Evolutionary conservation across 805 yeast genomes (phyloP), one percentile per base, ranked within the genome.

Genomic region (Danielia reshetovae): DNA sequence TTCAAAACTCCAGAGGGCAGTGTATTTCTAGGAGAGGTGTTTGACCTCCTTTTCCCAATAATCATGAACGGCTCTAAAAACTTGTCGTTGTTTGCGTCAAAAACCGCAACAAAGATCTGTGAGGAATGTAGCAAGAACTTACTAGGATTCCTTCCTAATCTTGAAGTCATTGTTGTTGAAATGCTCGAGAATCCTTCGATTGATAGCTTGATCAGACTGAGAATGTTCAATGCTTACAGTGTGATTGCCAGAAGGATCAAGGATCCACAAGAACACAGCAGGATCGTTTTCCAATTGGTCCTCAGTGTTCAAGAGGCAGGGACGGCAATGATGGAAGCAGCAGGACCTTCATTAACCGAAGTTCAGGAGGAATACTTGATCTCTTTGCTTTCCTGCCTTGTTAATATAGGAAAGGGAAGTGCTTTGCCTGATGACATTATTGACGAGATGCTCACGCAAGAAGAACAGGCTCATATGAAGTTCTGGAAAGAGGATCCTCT

Each of bases 381-480:
- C 2, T 79, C 88, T 16, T 57, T 85, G 29, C 55, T 85, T 17
- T 60, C 74, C 10, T 83, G 87, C 49, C 55, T 87, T 0, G 69
- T 70, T n/a, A 85, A 81, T 34, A 62, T 86, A 3, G 93, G 87
- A 0, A 81, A 79, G 36, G 86, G 88, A 0, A 56, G 82, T 49
- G 75, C 75, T 32, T 56, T 73, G 2, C 80, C 85, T 0, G 86
- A 79, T 18, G 70, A 64, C 16, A 60, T 64, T 2, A 70, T 64
- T 27, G 72, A 66, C 15, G 60, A 57, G 27, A 60, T 61, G 16
- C 48, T 43, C 6, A 62, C 57, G 11, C 68, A 70, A 32, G 40
- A 52, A 15, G 58, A 56, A 17, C 26, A 34, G 4, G 39, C 39
- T 2, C 37, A 38, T 13, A 45, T 52, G 30, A 47, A 49, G 14